Evolutionary conservation across 2,329 filamentous ascomycete species (phyloP).

Genomic region (Paraphoma chrysanthemicola): DNA sequence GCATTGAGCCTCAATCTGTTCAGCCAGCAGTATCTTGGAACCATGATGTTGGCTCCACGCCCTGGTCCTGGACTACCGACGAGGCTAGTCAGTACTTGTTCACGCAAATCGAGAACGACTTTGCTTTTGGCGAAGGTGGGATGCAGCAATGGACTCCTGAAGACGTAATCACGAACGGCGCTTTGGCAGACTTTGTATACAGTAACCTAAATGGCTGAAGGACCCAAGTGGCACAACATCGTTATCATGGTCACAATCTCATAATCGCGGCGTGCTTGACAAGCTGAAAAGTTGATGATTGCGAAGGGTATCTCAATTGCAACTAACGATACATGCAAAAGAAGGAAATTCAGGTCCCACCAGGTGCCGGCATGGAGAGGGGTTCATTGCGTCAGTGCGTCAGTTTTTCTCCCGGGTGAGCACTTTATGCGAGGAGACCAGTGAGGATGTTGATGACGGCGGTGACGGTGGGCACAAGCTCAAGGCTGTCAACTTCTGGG

Average conservation of each 20-base stretch:
- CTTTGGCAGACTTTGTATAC: slow-evolving; percentile 23
- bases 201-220: slow-evolving; percentile 8
- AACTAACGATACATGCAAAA: slow-evolving; percentile 1
- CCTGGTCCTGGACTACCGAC: slow-evolving; percentile 38
- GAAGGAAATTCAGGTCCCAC: neutral
- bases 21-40: slow-evolving; percentile 5
- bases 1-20: slow-evolving; percentile 7
- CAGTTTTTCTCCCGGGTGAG: neutral
- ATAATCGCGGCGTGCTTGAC: neutral
- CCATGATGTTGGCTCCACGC: slow-evolving; percentile 17
- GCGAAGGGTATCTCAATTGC: slow-evolving; percentile 4
- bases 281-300: too few relatives aligned
- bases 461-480: slow-evolving; percentile 1
- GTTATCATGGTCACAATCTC: neutral
- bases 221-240: neutral
- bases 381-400: neutral
- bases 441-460: slow-evolving; percentile 5
- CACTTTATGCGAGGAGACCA: neutral
- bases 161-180: slow-evolving; percentile 15
- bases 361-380: too few relatives aligned
- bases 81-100: slow-evolving; percentile 41
- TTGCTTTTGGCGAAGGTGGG: slow-evolving; percentile 37
- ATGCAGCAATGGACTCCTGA: slow-evolving; percentile 29
- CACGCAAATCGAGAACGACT: slow-evolving; percentile 40
- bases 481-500: neutral